A percentile compares a stretch with the other conserved stretches of the same genome.
These are phyloP conservation scores for Russula sp. DNA, from an alignment of 768 basidiomycete species.

Conservation along the genomic window DNA sequence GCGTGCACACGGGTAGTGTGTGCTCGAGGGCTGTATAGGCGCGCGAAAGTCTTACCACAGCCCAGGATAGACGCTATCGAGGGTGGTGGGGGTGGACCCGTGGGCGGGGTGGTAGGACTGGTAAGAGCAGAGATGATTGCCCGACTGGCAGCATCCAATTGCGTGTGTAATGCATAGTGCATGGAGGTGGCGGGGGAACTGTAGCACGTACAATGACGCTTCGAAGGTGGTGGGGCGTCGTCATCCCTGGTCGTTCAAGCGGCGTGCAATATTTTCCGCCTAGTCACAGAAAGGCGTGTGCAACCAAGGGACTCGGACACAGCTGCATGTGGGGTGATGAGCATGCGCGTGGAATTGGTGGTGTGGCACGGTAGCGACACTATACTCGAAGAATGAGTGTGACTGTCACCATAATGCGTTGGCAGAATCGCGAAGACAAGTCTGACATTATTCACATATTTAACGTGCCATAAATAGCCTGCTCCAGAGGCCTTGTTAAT, in stretches of 20 bases:
- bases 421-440: too few species aligned
- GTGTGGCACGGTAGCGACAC: too few species aligned
- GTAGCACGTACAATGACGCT: constrained; percentile 32
- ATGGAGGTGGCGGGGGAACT: constrained; percentile 31
- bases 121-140: constrained; percentile 51
- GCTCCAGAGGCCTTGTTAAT: too few species aligned
- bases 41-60: constrained; percentile 68
- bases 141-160: constrained; percentile 59
- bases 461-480: too few species aligned
- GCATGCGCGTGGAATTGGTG: too few species aligned
- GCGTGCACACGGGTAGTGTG: constrained; percentile 65
- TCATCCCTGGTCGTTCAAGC: constrained; percentile 66
- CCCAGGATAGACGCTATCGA: constrained; percentile 63
- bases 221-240: constrained; percentile 30
- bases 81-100: constrained; percentile 48
- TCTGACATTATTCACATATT: too few species aligned
- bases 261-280: constrained; percentile 68
- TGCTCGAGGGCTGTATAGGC: constrained; percentile 63
- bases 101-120: neutral
- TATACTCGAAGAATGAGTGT: too few species aligned
- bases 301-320: too few species aligned
- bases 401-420: too few species aligned
- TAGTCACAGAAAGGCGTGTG: constrained; percentile 30
- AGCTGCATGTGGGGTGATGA: too few species aligned
- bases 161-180: constrained; percentile 46